A percentile compares a stretch with the other conserved stretches of the same genome.
Evolutionary conservation across 768 basidiomycete genomes (phyloP).

Genomic region (Rhodotorula sphaerocarpa): DNA sequence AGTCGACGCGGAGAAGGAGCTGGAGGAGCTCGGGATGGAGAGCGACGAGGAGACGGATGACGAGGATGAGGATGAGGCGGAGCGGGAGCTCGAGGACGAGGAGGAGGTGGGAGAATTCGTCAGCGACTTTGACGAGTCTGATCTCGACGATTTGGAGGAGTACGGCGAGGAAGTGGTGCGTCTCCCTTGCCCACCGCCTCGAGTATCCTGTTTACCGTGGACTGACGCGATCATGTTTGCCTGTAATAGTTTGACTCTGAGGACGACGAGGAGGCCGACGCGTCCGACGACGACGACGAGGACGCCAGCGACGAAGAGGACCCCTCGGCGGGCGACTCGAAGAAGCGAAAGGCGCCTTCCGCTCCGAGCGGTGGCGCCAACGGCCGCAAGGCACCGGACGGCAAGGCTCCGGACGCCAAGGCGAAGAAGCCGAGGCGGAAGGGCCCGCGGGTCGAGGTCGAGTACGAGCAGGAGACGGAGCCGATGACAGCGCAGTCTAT

Average conservation of each 20-base stretch:
- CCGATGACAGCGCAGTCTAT: constrained; percentile 12
- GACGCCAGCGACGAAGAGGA: constrained; percentile 47
- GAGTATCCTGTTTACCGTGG: background rate
- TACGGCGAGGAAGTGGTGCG: constrained; percentile 39
- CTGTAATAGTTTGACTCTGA: constrained; percentile 41
- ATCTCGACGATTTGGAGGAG: constrained; percentile 51
- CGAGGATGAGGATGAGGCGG: constrained; percentile 56
- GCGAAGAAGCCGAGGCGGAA: constrained; percentile 43
- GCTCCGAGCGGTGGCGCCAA: constrained; percentile 39
- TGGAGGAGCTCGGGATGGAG: constrained; percentile 43
- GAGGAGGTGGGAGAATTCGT: constrained; percentile 61
- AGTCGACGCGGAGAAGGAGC: constrained; percentile 51
- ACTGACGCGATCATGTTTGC: background rate
- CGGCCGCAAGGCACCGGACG: constrained; percentile 50
- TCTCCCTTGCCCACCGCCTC: background rate
- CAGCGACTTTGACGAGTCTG: constrained; percentile 60
- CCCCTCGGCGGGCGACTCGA: constrained; percentile 42
- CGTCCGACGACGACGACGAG: constrained; percentile 46
- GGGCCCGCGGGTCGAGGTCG: constrained; percentile 80
- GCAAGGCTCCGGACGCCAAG: constrained; percentile 41
- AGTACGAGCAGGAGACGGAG: constrained; percentile 87
- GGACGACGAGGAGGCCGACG: constrained; percentile 47
- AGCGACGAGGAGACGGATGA: constrained; percentile 53
- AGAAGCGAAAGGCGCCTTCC: constrained; percentile 53
- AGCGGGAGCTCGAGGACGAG: constrained; percentile 50